Percentiles rank a stretch among this genome's conserved stretches.
Evolutionary conservation across 139 green algal genomes (phyloP).

Genomic region (Tetradesmus obliquus): DNA sequence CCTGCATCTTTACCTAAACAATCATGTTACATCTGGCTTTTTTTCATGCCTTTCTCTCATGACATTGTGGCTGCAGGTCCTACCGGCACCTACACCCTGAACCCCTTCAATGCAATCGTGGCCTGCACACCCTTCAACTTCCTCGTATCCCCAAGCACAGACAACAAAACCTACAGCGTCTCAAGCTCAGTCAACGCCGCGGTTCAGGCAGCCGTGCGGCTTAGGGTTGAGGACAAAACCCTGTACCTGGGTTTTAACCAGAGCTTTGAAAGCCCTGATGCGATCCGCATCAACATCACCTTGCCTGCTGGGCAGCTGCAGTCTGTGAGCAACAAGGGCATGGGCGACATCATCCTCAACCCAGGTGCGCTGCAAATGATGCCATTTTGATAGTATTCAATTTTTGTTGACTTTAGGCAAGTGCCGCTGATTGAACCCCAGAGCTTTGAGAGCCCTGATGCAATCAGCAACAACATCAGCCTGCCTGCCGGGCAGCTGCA

Average conservation of each 20-base stretch:
- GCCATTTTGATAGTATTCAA: too few species aligned
- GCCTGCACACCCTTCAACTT: conserved; percentile 29
- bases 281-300: conserved; percentile 14
- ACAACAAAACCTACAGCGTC: background rate
- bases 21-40: too few species aligned
- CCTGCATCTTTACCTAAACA: too few species aligned
- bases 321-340: background rate
- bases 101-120: background rate
- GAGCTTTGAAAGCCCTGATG: background rate
- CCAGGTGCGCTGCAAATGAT: background rate
- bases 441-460: background rate
- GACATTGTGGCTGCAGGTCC: background rate
- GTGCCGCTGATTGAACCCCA: background rate
- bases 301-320: background rate
- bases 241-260: conserved; percentile 26
- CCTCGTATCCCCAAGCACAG: background rate
- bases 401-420: too few species aligned
- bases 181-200: background rate
- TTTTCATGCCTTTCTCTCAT: too few species aligned
- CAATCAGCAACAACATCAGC: conserved; percentile 4
- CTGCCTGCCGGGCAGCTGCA: background rate
- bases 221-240: background rate
- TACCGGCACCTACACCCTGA: background rate
- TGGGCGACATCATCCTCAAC: conserved; percentile 28
- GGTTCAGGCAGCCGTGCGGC: background rate